A percentile compares a stretch with the other conserved stretches of the same genome.
phyloP scores from a whole-genome alignment of 352 stramenopile species.

The Peronospora farinosa region DNA sequence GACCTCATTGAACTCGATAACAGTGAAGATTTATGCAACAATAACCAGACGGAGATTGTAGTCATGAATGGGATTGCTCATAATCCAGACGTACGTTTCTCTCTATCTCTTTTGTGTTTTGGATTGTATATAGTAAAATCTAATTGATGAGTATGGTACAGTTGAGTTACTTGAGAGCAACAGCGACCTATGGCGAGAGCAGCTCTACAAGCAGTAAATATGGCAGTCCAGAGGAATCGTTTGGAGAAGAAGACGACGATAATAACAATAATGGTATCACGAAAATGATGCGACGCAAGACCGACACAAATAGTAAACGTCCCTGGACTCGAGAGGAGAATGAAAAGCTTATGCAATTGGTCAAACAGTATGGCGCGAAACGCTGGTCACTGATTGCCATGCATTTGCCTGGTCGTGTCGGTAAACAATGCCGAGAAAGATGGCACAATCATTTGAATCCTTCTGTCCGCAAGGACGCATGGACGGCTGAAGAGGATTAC shows the following conservation, averaged over 20 bases:
- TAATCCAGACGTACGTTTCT: conserved; percentile 27
- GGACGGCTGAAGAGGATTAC: conserved; percentile 86
- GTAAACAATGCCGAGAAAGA: conserved; percentile 85
- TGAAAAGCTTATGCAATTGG: conserved; percentile 81
- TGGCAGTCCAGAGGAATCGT: conserved; percentile 45
- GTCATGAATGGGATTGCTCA: conserved; percentile 22
- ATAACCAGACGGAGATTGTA: conserved; percentile 42
- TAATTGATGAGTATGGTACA: conserved; percentile 4
- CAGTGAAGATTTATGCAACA: conserved; percentile 4
- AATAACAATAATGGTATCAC: conserved; percentile 20
- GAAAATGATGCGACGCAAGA: conserved; percentile 37
- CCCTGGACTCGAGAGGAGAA: conserved; percentile 87
- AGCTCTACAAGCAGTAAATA: conserved; percentile 35
- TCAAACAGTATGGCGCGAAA: conserved; percentile 87
- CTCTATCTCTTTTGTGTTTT: conserved; percentile 1
- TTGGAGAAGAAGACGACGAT: conserved; percentile 68
- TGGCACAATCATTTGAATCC: conserved; percentile 89
- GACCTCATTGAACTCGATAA: conserved; percentile 57
- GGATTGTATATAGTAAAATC: not conserved
- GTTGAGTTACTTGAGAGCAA: conserved; percentile 32
- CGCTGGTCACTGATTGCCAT: conserved; percentile 87
- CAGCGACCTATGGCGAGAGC: conserved; percentile 14
- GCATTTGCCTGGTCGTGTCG: conserved; percentile 80
- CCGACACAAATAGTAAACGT: conserved; percentile 81
- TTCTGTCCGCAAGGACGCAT: conserved; percentile 83